Evolutionary conservation across 176 grass and related monocot species (phyloP).

Genomic region (Pontederia crassipes): DNA sequence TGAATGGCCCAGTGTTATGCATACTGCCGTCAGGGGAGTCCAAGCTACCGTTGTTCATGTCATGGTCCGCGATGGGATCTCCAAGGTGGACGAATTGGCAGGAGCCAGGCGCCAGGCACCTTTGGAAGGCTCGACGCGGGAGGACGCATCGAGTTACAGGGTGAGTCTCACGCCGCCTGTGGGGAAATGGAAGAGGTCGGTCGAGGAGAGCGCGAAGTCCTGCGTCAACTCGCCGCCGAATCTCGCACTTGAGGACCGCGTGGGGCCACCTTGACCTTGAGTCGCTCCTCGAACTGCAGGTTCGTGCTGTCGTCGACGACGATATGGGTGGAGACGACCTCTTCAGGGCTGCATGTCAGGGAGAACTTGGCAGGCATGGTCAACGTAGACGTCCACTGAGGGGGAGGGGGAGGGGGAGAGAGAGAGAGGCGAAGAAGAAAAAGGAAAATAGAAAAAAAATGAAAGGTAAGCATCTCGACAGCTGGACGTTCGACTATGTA

Average conservation of each 20-base stretch:
- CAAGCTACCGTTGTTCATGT: conserved; percentile 28
- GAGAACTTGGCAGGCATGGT: background rate
- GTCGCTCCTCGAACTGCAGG: background rate
- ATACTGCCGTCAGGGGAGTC: conserved; percentile 29
- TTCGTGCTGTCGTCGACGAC: background rate
- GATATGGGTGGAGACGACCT: background rate
- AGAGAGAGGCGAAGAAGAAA: no score
- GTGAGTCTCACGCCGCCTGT: conserved; percentile 52
- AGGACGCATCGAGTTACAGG: conserved; percentile 32
- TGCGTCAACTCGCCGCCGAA: conserved; percentile 9
- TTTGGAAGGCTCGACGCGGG: background rate
- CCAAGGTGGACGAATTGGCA: conserved; percentile 44
- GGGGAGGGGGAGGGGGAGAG: no score
- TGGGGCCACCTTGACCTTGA: background rate
- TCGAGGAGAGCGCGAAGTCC: conserved; percentile 76
- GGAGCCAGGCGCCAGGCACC: background rate
- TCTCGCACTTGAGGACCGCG: conserved; percentile 7
- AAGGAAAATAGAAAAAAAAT: no score
- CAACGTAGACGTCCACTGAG: no score
- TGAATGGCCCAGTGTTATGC: conserved; percentile 29
- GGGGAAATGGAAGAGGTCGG: conserved; percentile 67
- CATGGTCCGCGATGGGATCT: conserved; percentile 19
- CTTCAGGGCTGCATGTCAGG: conserved; percentile 6
- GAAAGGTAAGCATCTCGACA: no score
- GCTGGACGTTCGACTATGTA: no score